A percentile compares a stretch with the other conserved stretches of the same genome.
Evolutionary conservation across 331 rosid genomes (phyloP).

Genomic region (Cydonia oblonga): DNA sequence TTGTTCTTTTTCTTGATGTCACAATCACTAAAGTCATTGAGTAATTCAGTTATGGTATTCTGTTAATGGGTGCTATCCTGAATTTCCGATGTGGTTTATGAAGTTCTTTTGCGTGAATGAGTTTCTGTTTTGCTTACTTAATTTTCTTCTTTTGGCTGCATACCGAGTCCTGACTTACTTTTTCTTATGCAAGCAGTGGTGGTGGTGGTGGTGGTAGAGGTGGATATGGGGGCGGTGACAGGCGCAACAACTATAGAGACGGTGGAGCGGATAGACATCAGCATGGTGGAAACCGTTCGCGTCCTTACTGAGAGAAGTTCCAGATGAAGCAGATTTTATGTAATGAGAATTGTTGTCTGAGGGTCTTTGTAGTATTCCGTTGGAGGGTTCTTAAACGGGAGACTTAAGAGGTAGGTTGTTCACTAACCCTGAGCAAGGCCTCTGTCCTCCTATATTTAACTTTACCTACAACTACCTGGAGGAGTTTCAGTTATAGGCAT

Average conservation of each 20-base stretch:
- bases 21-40: neutral
- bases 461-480: slow-evolving; percentile 42
- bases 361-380: slow-evolving; percentile 57
- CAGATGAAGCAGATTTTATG: slow-evolving; percentile 45
- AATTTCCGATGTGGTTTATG: neutral
- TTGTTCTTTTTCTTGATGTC: neutral
- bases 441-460: slow-evolving; percentile 43
- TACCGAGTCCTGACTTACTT: slow-evolving; percentile 3
- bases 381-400: slow-evolving; percentile 75
- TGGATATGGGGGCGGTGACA: slow-evolving; percentile 78
- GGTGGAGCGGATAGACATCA: slow-evolving; percentile 92
- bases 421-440: slow-evolving; percentile 68
- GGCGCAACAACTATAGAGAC: slow-evolving; percentile 76
- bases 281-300: slow-evolving; percentile 88
- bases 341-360: slow-evolving; percentile 78
- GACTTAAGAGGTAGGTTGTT: slow-evolving; percentile 97
- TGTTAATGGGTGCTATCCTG: neutral
- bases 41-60: neutral
- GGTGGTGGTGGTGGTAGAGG: slow-evolving; percentile 56
- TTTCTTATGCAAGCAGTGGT: slow-evolving; percentile 38
- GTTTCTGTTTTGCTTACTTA: neutral
- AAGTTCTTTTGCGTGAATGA: neutral
- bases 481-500: slow-evolving; percentile 38
- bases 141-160: neutral
- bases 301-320: slow-evolving; percentile 66